These are phyloP conservation scores for Basipetospora chlamydospora DNA, from an alignment of 2,329 filamentous ascomycete genomes.

Conservation along the genomic window DNA sequence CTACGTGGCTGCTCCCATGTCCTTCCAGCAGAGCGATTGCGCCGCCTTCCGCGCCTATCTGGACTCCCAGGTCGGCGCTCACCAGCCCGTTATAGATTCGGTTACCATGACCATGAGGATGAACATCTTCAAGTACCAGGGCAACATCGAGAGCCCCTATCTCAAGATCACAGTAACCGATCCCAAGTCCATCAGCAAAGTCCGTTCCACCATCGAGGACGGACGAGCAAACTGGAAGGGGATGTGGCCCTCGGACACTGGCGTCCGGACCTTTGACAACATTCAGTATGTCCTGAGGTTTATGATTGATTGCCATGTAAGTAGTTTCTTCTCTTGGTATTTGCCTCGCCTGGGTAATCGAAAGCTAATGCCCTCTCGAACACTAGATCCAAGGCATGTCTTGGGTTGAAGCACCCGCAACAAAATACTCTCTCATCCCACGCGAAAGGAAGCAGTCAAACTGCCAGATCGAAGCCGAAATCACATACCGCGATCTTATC, in stretches of 20 bases:
- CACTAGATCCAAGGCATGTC: conserved; percentile 78
- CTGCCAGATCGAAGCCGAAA: conserved; percentile 86
- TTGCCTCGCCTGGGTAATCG: too few relatives aligned
- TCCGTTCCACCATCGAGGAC: conserved; percentile 61
- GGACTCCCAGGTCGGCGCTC: conserved; percentile 61
- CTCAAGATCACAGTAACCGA: conserved; percentile 88
- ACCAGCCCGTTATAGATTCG: conserved; percentile 61
- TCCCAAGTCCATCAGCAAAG: conserved; percentile 64
- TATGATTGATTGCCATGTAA: conserved; percentile 89
- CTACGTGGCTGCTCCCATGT: conserved; percentile 75
- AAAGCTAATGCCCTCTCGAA: too few relatives aligned
- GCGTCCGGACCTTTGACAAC: conserved; percentile 83
- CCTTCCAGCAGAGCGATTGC: conserved; percentile 68
- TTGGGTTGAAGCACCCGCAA: conserved; percentile 77
- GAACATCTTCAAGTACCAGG: conserved; percentile 87
- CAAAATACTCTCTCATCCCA: conserved; percentile 57
- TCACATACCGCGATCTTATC: conserved; percentile 71
- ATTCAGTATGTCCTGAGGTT: conserved; percentile 91
- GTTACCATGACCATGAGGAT: conserved; percentile 74
- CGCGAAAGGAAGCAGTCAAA: conserved; percentile 63
- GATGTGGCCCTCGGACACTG: conserved; percentile 58
- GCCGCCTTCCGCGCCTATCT: conserved; percentile 65
- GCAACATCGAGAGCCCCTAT: conserved; percentile 82
- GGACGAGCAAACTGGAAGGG: conserved; percentile 78
- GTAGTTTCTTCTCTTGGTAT: conserved; percentile 9